Conservation (phyloP, 75 land plant species). For the Sequoiadendron giganteum region DNA sequence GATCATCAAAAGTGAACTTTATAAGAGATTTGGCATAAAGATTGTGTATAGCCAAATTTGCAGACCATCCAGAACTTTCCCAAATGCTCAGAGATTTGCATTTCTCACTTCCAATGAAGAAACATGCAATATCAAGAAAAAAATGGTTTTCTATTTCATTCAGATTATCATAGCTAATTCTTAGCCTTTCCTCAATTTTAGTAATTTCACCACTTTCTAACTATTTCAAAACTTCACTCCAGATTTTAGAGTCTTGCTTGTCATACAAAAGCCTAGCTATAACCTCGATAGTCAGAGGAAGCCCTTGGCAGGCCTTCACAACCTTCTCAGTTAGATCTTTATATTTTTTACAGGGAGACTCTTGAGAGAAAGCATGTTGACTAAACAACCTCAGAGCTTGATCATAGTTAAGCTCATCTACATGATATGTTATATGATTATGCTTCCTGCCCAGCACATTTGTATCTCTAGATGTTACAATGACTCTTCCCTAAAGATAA, state of each 20-base stretch:
- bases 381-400: conserved; percentile 14
- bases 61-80: conserved; percentile 7
- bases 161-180: conserved; percentile 16
- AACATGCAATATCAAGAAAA: conserved; percentile 19
- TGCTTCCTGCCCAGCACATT: not conserved
- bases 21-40: conserved; percentile 20
- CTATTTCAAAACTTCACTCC: not conserved
- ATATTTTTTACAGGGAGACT: not conserved
- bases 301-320: conserved; percentile 20
- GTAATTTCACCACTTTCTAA: not conserved
- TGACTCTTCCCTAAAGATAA: conserved; percentile 2
- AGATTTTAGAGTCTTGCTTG: conserved; percentile 3
- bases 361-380: conserved; percentile 17
- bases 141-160: conserved; percentile 6
- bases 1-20: conserved; percentile 4
- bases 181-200: not conserved
- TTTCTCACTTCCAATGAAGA: conserved; percentile 13
- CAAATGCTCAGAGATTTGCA: conserved; percentile 8
- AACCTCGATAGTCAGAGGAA: conserved; percentile 20
- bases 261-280: conserved; percentile 15
- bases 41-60: not conserved
- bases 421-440: conserved; percentile 3
- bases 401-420: not conserved
- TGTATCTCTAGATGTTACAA: conserved; percentile 14
- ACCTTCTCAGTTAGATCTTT: conserved; percentile 10